phyloP scores from a whole-genome alignment of 2,329 filamentous ascomycete species.

The Coniochaeta pulveracea region DNA sequence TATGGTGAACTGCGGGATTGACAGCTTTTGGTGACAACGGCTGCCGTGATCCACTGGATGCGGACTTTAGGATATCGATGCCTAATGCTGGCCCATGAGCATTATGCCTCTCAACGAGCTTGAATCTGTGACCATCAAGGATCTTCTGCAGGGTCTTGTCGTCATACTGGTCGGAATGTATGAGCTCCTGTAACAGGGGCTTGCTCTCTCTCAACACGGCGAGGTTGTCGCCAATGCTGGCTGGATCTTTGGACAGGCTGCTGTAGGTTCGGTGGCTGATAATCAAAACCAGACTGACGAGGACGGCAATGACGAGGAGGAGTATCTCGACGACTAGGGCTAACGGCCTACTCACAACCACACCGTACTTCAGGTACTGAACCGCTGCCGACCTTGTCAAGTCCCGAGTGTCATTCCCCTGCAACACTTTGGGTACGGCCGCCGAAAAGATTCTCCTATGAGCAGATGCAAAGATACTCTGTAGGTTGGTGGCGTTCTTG shows the following conservation, averaged over 20 bases:
- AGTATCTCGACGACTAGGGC: conserved; percentile 18
- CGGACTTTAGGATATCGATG: neutral
- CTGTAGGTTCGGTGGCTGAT: conserved; percentile 8
- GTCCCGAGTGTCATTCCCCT: conserved; percentile 3
- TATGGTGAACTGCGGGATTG: neutral
- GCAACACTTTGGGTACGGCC: conserved; percentile 6
- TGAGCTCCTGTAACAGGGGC: conserved; percentile 5
- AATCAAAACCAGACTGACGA: conserved; percentile 11
- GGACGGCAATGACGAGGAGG: conserved; percentile 11
- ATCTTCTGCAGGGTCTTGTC: conserved; percentile 3
- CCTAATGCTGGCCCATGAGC: neutral
- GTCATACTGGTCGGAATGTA: conserved; percentile 5
- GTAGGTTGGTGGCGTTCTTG: conserved; percentile 1
- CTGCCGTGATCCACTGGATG: neutral
- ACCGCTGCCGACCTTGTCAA: conserved; percentile 10
- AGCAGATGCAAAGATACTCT: conserved; percentile 10
- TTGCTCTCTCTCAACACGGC: conserved; percentile 8
- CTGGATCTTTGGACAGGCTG: conserved; percentile 14
- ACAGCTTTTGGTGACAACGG: too few relatives aligned
- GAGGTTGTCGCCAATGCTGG: conserved; percentile 15
- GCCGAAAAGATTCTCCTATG: conserved; percentile 21
- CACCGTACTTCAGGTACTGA: conserved; percentile 13
- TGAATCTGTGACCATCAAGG: conserved; percentile 1
- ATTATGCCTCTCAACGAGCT: neutral
- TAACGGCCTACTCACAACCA: conserved; percentile 21